These are phyloP conservation scores for Moringa oleifera DNA, from an alignment of 345 rosid species.

Conservation along the genomic window DNA sequence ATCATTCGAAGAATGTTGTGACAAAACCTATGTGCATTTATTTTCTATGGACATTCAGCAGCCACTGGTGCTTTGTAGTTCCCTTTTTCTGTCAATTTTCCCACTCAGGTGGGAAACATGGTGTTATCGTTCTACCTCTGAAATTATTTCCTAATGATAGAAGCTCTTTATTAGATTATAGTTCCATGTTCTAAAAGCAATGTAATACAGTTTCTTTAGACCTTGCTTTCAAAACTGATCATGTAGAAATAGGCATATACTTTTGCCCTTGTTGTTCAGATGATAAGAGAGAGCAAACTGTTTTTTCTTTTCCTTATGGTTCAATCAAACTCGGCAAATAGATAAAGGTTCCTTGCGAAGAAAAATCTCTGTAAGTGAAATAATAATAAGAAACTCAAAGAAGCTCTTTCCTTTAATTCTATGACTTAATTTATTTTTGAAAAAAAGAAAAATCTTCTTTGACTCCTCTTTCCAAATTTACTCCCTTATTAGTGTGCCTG, in stretches of 20 bases:
- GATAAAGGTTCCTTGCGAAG: too few relatives aligned
- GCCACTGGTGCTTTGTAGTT: too few relatives aligned
- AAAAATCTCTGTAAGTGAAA: background rate
- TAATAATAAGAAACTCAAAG: background rate
- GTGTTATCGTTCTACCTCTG: background rate
- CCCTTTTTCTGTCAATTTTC: too few relatives aligned
- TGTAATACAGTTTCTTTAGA: background rate
- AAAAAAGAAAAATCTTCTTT: too few relatives aligned
- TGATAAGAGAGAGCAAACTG: too few relatives aligned
- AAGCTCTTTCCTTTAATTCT: background rate
- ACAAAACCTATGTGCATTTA: background rate
- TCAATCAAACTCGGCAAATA: too few relatives aligned
- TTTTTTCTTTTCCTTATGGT: too few relatives aligned
- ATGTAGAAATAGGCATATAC: background rate
- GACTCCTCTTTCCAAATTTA: too few relatives aligned
- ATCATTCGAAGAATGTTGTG: background rate
- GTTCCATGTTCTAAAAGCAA: background rate
- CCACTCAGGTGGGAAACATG: background rate
- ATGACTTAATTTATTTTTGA: too few relatives aligned
- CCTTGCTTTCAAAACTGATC: background rate
- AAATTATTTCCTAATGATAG: background rate
- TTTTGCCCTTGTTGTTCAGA: background rate
- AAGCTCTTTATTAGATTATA: background rate
- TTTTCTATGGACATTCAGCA: background rate
- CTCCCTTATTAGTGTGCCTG: too few relatives aligned